Evolutionary conservation across 495 filamentous ascomycete species (phyloP).

Genomic region (Aspergillus egyptiacus): DNA sequence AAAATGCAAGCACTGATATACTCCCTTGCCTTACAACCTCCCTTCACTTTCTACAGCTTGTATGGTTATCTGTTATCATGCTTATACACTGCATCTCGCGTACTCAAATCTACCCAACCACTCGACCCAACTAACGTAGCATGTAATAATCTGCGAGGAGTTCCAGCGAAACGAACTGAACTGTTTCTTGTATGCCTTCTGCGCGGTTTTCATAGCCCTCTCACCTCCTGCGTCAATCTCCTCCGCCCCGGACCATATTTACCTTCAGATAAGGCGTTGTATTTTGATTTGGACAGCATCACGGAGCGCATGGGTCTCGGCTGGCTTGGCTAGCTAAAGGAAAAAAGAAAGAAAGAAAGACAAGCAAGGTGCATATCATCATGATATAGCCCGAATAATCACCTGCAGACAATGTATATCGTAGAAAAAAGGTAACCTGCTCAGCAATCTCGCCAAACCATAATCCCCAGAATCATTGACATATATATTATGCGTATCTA

Average conservation of each 20-base stretch:
- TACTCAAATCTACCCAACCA: conserved; percentile 30
- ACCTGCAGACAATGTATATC: no score
- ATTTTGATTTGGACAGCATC: conserved; percentile 27
- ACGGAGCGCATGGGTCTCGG: conserved; percentile 38
- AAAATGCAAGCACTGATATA: conserved; percentile 18
- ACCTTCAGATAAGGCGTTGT: conserved; percentile 26
- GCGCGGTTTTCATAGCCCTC: conserved; percentile 34
- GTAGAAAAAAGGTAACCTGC: no score
- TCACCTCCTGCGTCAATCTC: conserved; percentile 35
- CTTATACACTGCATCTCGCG: conserved; percentile 24
- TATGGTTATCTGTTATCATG: conserved; percentile 29
- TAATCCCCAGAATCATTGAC: no score
- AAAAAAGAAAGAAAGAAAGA: no score
- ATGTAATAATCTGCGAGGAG: conserved; percentile 18
- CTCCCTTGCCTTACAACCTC: conserved; percentile 33
- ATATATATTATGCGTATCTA: no score
- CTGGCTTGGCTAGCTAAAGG: conserved; percentile 32
- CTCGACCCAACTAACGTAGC: conserved; percentile 3
- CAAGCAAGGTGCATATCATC: no score
- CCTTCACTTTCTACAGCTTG: conserved; percentile 30
- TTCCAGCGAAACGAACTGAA: conserved; percentile 31
- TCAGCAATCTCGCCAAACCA: no score
- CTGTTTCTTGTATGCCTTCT: conserved; percentile 39
- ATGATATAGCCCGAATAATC: no score
- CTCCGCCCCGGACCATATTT: conserved; percentile 32